Evolutionary conservation across 257 asterid species (phyloP).

Genomic region (Scutellaria minor): DNA sequence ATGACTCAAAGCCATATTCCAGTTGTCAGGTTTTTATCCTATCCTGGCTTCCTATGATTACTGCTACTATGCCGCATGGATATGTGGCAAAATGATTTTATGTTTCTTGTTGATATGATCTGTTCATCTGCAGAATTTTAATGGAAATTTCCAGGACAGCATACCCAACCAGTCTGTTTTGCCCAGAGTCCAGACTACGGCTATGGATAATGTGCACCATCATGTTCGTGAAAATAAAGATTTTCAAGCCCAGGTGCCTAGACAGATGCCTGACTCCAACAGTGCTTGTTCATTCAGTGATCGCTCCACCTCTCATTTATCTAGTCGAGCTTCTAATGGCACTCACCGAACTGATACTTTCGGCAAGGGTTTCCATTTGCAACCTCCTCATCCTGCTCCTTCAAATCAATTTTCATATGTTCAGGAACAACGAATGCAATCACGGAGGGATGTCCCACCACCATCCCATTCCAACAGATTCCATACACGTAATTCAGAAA

Average conservation of each 20-base stretch:
- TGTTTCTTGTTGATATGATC: conserved; percentile 26
- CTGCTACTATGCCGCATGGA: conserved; percentile 1
- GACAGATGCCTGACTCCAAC: conserved; percentile 47
- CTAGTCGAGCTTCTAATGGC: conserved; percentile 48
- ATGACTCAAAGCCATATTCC: conserved; percentile 46
- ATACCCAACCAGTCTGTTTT: conserved; percentile 43
- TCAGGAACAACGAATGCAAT: conserved; percentile 63
- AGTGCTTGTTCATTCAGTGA: conserved; percentile 47
- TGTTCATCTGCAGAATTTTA: conserved; percentile 54
- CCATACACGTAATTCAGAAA: conserved; percentile 58
- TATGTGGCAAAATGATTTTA: background rate
- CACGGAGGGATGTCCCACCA: conserved; percentile 59
- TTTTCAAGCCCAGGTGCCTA: conserved; percentile 51
- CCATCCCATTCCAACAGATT: conserved; percentile 63
- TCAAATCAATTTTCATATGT: conserved; percentile 85
- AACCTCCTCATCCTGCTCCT: conserved; percentile 92
- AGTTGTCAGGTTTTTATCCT: conserved; percentile 54
- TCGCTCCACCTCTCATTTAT: conserved; percentile 46
- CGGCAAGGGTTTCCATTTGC: conserved; percentile 69
- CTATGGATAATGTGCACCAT: conserved; percentile 47
- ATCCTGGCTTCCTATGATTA: conserved; percentile 4
- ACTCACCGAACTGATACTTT: conserved; percentile 50
- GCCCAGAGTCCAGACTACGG: conserved; percentile 42
- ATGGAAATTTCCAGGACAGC: conserved; percentile 45
- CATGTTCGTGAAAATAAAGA: conserved; percentile 51